These are phyloP conservation scores for Eucalyptus albens DNA, from an alignment of 345 rosid species.

Conservation along the genomic window DNA sequence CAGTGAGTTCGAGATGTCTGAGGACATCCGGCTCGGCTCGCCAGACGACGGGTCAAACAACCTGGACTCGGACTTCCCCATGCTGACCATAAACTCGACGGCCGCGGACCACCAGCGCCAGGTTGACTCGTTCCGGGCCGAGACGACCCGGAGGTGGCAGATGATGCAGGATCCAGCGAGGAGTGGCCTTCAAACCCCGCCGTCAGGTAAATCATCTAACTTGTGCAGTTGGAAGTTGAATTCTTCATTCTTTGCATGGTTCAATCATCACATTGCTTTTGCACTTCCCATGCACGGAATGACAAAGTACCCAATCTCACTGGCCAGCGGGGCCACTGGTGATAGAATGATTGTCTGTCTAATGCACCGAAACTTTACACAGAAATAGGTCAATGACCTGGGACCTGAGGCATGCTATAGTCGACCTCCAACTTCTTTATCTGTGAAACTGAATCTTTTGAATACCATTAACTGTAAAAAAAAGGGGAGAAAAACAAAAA, in stretches of 20 bases:
- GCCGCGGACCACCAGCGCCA: constrained; percentile 13
- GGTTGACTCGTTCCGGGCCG: constrained; percentile 26
- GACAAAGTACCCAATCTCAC: not conserved
- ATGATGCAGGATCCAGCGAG: constrained; percentile 11
- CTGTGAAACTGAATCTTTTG: not conserved
- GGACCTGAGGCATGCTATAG: not conserved
- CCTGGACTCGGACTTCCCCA: constrained; percentile 41
- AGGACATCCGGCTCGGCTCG: constrained; percentile 68
- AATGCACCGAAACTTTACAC: not conserved
- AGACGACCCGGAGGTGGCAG: constrained; percentile 41
- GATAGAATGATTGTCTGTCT: not conserved
- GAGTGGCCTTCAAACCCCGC: constrained; percentile 5
- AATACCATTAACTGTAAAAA: not conserved
- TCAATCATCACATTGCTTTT: not conserved
- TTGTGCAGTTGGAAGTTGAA: not conserved
- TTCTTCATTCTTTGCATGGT: not conserved
- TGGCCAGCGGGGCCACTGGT: not conserved
- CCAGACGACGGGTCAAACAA: constrained; percentile 72
- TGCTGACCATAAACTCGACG: constrained; percentile 13
- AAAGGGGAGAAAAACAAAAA: not conserved
- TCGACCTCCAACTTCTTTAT: not conserved
- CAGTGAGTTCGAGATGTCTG: constrained; percentile 74
- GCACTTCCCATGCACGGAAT: not conserved
- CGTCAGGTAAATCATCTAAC: constrained; percentile 13
- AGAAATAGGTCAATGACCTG: not conserved